These are phyloP conservation scores for Daldinia childiae DNA, from an alignment of 495 filamentous ascomycete genomes.

Conservation along the genomic window DNA sequence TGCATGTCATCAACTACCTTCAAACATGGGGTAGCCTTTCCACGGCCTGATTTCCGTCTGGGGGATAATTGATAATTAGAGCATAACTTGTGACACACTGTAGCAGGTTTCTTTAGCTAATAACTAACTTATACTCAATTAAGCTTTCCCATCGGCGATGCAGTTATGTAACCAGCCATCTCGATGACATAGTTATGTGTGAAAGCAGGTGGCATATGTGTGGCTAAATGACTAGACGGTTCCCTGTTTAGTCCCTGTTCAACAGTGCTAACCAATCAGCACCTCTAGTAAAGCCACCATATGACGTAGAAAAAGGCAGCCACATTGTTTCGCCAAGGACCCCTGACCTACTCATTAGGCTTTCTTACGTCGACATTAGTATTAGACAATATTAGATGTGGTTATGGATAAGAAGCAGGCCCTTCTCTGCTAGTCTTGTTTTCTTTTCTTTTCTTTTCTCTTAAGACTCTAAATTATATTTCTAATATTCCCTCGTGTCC, in stretches of 20 bases:
- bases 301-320: slow-evolving; percentile 34
- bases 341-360: neutral
- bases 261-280: slow-evolving; percentile 13
- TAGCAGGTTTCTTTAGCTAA: neutral
- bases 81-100: neutral
- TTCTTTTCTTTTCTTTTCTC: neutral
- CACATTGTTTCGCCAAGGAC: slow-evolving; percentile 4
- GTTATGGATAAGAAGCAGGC: neutral
- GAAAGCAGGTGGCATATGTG: slow-evolving; percentile 5
- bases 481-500: neutral
- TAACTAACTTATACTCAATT: neutral
- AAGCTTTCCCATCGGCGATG: neutral
- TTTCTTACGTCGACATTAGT: neutral
- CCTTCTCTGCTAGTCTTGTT: neutral
- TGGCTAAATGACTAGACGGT: slow-evolving; percentile 24
- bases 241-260: slow-evolving; percentile 31
- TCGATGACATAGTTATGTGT: slow-evolving; percentile 30
- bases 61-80: neutral
- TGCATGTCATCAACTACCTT: no score
- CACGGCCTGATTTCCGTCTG: no score
- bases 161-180: slow-evolving; percentile 9
- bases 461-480: neutral
- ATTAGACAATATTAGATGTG: neutral
- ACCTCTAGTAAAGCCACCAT: slow-evolving; percentile 9
- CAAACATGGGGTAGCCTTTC: no score